Conservation (phyloP, 345 rosid species). For the Erucastrum elatum region DNA sequence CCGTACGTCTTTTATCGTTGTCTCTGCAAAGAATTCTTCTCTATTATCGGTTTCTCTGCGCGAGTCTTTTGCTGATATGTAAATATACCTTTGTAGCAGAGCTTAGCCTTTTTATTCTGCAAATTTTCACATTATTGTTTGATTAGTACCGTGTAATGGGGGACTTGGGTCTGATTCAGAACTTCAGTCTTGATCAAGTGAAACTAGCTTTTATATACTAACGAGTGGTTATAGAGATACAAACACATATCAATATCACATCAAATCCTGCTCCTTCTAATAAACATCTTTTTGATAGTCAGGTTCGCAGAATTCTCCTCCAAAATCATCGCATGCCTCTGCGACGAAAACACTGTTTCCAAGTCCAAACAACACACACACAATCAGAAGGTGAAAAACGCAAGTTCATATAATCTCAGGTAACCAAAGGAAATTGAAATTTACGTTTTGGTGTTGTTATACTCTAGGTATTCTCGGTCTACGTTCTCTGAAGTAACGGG, state of each 20-base stretch:
- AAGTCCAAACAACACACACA: slow-evolving; percentile 19
- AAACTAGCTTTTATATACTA: slow-evolving; percentile 6
- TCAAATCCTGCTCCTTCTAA: slow-evolving; percentile 22
- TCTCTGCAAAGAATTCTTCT: too few species aligned
- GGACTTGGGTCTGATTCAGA: background rate
- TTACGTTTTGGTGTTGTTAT: slow-evolving; percentile 67
- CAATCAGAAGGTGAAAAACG: slow-evolving; percentile 2
- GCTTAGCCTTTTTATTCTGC: too few species aligned
- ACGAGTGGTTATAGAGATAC: slow-evolving; percentile 2
- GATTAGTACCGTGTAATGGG: background rate
- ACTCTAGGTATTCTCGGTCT: slow-evolving; percentile 74
- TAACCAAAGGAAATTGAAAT: background rate
- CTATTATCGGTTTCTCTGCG: too few species aligned
- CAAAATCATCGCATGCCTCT: slow-evolving; percentile 93
- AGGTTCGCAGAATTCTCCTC: slow-evolving; percentile 85
- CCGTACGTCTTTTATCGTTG: background rate
- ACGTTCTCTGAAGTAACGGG: slow-evolving; percentile 45
- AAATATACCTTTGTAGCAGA: background rate
- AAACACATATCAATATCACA: slow-evolving; percentile 29
- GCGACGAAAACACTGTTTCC: slow-evolving; percentile 59
- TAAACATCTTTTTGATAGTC: slow-evolving; percentile 50
- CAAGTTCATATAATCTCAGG: background rate
- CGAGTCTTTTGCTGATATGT: background rate
- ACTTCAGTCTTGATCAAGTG: background rate
- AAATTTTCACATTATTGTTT: background rate